A percentile compares a stretch with the other conserved stretches of the same genome.
These are phyloP conservation scores for Chrysochromulina parva DNA, from an alignment of 78 protist genomes.

Conservation along the genomic window DNA sequence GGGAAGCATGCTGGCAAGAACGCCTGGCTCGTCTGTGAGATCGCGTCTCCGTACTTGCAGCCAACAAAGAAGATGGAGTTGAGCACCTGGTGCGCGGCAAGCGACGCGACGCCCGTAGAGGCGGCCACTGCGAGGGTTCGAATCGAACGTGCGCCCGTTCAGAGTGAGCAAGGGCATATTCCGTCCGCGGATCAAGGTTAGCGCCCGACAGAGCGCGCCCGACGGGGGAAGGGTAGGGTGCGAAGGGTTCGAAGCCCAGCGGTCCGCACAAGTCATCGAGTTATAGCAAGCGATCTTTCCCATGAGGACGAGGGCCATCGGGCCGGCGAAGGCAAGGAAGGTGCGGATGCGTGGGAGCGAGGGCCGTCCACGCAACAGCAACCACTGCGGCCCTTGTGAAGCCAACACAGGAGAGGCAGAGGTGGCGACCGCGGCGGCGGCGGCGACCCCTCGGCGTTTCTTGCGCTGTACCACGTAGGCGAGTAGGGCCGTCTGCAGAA, in stretches of 20 bases:
- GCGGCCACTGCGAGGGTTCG: background rate
- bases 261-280: background rate
- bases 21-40: background rate
- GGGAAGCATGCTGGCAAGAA: background rate
- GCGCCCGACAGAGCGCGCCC: too few species aligned
- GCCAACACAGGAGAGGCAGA: too few species aligned
- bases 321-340: background rate
- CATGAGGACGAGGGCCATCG: background rate
- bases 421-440: too few species aligned
- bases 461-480: background rate
- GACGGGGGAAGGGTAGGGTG: too few species aligned
- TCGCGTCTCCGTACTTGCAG: background rate
- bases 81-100: constrained; percentile 12
- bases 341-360: background rate
- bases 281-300: constrained; percentile 6
- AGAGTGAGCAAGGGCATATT: too few species aligned
- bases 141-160: too few species aligned
- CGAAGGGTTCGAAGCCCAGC: too few species aligned
- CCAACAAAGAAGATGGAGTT: background rate
- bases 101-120: background rate
- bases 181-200: too few species aligned
- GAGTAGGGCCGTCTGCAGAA: background rate
- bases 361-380: background rate
- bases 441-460: too few species aligned
- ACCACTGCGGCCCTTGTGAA: background rate